These are phyloP conservation scores for Teunomyces kruisii DNA, from an alignment of 805 yeast genomes.

Conservation along the genomic window DNA sequence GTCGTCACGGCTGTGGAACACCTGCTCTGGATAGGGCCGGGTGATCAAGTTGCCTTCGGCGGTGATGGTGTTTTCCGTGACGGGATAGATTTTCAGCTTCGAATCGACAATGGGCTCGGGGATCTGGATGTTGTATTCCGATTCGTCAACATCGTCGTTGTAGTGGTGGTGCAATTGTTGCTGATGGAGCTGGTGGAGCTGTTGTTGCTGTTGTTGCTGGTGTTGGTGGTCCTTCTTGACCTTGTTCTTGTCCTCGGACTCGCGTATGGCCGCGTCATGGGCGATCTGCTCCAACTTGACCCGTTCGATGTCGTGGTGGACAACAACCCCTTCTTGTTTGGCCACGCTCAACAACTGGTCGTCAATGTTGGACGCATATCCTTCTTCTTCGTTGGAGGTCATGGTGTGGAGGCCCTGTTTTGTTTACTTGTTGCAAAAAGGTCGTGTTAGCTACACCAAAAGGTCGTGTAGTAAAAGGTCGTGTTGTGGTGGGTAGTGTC, in stretches of 20 bases:
- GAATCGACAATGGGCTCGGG: conserved; percentile 47
- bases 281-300: conserved; percentile 35
- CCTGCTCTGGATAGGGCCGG: conserved; percentile 53
- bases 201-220: conserved; percentile 16
- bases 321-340: conserved; percentile 28
- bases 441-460: conserved; percentile 2
- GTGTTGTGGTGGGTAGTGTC: conserved; percentile 4
- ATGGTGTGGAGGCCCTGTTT: conserved; percentile 8
- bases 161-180: conserved; percentile 12
- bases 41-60: conserved; percentile 53
- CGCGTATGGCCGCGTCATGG: conserved; percentile 21
- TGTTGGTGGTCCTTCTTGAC: conserved; percentile 18
- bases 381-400: conserved; percentile 19
- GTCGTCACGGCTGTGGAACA: conserved; percentile 48
- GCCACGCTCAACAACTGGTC: conserved; percentile 42
- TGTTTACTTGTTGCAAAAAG: conserved; percentile 8
- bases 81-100: conserved; percentile 44
- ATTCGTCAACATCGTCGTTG: conserved; percentile 30
- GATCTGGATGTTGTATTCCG: conserved; percentile 45
- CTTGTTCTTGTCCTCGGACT: conserved; percentile 7
- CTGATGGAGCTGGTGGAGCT: conserved; percentile 7
- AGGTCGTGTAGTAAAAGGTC: neutral
- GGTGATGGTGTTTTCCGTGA: conserved; percentile 44
- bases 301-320: conserved; percentile 10
- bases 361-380: conserved; percentile 37